A percentile compares a stretch with the other conserved stretches of the same genome.
Evolutionary conservation across 371 early-diverging fungal genomes (phyloP).

Genomic region (Rhizomucor miehei): DNA sequence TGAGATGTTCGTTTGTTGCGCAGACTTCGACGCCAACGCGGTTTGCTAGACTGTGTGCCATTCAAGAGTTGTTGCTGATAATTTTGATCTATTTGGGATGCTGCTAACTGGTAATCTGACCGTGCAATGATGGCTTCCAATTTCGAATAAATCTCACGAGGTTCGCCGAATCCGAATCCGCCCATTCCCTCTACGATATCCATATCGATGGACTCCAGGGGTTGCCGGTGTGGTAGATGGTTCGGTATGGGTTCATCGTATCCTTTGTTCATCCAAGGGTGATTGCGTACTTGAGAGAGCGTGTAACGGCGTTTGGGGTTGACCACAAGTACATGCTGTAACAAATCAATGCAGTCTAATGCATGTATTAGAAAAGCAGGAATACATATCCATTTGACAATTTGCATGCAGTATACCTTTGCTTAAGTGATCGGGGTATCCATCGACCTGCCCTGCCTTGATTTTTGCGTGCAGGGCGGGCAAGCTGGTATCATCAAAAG

Average conservation of each 20-base stretch:
- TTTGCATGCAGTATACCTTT: slow-evolving; percentile 29
- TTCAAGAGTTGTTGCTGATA: slow-evolving; percentile 16
- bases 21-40: slow-evolving; percentile 22
- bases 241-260: slow-evolving; percentile 46
- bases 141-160: slow-evolving; percentile 25
- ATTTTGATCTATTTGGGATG: slow-evolving; percentile 23
- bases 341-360: slow-evolving; percentile 61
- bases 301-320: slow-evolving; percentile 59
- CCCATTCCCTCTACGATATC: slow-evolving; percentile 43
- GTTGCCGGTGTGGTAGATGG: slow-evolving; percentile 35
- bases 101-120: slow-evolving; percentile 32
- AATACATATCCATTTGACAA: slow-evolving; percentile 19
- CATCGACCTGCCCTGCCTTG: slow-evolving; percentile 46
- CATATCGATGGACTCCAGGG: slow-evolving; percentile 31
- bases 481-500: slow-evolving; percentile 79
- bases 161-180: slow-evolving; percentile 42
- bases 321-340: slow-evolving; percentile 65
- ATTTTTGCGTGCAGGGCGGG: slow-evolving; percentile 66
- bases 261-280: slow-evolving; percentile 75
- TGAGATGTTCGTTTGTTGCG: slow-evolving; percentile 5
- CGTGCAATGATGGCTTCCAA: slow-evolving; percentile 28
- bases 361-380: background rate
- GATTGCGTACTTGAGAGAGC: slow-evolving; percentile 53
- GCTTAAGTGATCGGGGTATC: slow-evolving; percentile 42
- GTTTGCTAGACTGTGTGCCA: slow-evolving; percentile 8